Base-by-base conservation (phyloP, 495 filamentous ascomycete genomes). In the Usnea hakonensis region DNA sequence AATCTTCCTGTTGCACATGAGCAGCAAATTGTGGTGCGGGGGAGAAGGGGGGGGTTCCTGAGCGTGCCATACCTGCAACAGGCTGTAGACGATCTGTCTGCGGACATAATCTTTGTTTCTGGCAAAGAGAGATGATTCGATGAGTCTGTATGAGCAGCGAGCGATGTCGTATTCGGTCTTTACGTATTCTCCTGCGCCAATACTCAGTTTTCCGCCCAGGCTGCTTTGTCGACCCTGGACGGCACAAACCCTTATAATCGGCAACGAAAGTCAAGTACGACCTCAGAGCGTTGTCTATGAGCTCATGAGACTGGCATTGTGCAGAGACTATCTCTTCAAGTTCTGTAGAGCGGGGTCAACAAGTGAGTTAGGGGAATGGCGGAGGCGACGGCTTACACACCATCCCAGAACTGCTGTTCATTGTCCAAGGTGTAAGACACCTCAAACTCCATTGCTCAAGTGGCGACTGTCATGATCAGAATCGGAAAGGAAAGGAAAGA, bases 321-420 rank as follows among this genome's bases (percentile, higher is more conserved):
- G 81, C 79, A 52, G 87, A 83, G 55, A 95, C 82, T 66, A 93
- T 90, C 58, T 86, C 83, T 72, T 90, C 83, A 70, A 98, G 82
- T 74, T 91, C 93, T 97, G 70, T 32, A 30, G 60, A 64, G 55
- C 35, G 23, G 19, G 16, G 46, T 64, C 53, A 58, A 30, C 28
- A 26, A n/a, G 69, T 55, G 54, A 55, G 46, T 65, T 43, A 32
- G 41, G n/a, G 21, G 30, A 38, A 38, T 41, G 54, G 60, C 40
- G 58, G 67, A 61, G 60, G 62, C 57, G 50, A 36, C 60, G 70
- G 58, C 65, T 67, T 69, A 66, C 66, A 72, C 70, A 96, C 93
- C 89, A 75, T 85, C 78, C 94, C 94, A 97, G 77, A 97, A 94
- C 75, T 96, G 89, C 72, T 91, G 82, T 77, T 93, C 91, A 75